phyloP scores from a whole-genome alignment of 2,329 filamentous ascomycete genomes.

The Fusarium poae region DNA sequence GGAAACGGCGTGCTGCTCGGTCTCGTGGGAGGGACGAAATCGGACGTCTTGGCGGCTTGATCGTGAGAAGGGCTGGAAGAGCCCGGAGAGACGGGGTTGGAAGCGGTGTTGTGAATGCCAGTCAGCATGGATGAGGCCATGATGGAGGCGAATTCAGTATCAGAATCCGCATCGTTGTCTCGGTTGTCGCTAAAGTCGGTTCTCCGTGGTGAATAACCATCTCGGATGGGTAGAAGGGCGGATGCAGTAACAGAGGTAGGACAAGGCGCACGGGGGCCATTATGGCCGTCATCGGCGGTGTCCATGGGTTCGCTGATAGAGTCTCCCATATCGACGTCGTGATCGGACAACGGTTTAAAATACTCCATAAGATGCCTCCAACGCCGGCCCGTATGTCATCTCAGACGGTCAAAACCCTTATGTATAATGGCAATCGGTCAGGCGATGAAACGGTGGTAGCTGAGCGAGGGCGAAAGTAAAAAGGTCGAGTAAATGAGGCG shows the following conservation, averaged over 20 bases:
- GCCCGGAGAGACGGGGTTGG: conserved; percentile 68
- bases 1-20: conserved; percentile 73
- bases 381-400: conserved; percentile 44
- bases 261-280: conserved; percentile 34
- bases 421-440: not conserved
- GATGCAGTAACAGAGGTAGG: conserved; percentile 40
- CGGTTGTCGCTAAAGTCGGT: conserved; percentile 31
- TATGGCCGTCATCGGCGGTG: conserved; percentile 40
- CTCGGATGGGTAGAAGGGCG: conserved; percentile 44
- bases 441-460: not conserved
- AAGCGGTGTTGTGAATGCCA: conserved; percentile 57
- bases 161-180: conserved; percentile 43
- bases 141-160: conserved; percentile 54
- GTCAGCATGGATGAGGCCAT: conserved; percentile 56
- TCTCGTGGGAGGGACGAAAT: conserved; percentile 56
- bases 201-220: conserved; percentile 39
- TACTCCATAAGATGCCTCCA: conserved; percentile 45
- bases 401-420: conserved; percentile 30
- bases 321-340: conserved; percentile 41
- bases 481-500: conserved; percentile 11
- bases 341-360: conserved; percentile 40
- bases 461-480: conserved; percentile 5
- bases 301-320: conserved; percentile 48
- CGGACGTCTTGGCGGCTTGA: conserved; percentile 57
- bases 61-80: conserved; percentile 66